phyloP scores from a whole-genome alignment of 225 moss, liverwort and hornwort genomes.

The Physcomitrium patens region DNA sequence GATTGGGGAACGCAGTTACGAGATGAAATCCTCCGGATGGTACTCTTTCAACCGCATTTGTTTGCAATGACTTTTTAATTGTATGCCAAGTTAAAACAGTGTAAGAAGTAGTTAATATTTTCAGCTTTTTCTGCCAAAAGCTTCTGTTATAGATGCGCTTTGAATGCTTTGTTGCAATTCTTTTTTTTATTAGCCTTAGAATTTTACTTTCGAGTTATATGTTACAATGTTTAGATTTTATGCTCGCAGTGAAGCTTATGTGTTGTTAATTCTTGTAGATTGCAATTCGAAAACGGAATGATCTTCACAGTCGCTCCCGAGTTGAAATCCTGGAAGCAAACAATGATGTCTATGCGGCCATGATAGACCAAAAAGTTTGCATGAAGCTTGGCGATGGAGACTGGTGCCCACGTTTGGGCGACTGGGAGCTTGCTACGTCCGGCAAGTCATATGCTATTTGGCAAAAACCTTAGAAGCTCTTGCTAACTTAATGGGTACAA shows the following conservation, averaged over 20 bases:
- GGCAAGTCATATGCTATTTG: constrained; percentile 92
- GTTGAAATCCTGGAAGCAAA: constrained; percentile 81
- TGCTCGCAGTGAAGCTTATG: neutral
- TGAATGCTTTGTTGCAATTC: no score
- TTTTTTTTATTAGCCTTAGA: neutral
- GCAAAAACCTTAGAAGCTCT: constrained; percentile 67
- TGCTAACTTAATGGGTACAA: constrained; percentile 33
- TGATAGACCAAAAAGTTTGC: constrained; percentile 80
- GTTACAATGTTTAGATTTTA: neutral
- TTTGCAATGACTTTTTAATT: no score
- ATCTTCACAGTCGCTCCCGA: constrained; percentile 80
- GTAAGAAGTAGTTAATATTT: no score
- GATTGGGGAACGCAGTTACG: constrained; percentile 73
- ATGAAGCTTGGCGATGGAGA: constrained; percentile 92
- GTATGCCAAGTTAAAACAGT: no score
- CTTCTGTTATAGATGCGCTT: no score
- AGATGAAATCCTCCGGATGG: constrained; percentile 76
- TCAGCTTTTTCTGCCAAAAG: no score
- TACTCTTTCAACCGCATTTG: constrained; percentile 30
- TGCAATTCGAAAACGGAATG: constrained; percentile 67
- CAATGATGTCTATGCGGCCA: constrained; percentile 75
- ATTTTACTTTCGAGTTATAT: constrained; percentile 3
- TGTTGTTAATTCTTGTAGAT: constrained; percentile 46
- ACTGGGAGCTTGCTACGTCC: constrained; percentile 82
- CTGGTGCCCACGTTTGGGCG: constrained; percentile 75